Percentiles rank a stretch among this genome's conserved stretches.
Conservation (phyloP, 2,329 filamentous ascomycete species). For the Xylariaceae sp. region DNA sequence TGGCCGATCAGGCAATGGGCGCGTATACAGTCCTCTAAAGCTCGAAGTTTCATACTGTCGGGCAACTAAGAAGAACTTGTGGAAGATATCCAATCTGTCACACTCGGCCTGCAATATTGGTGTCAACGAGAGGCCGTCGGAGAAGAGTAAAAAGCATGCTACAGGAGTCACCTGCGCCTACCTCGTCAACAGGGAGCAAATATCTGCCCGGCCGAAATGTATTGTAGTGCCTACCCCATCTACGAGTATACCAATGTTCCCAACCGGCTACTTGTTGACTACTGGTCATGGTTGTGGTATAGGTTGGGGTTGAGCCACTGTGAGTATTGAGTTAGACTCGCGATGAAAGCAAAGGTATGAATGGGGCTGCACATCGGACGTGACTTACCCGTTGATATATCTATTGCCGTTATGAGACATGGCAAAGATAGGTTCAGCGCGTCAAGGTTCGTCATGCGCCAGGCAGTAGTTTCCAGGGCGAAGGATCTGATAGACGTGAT, state of each 20-base stretch:
- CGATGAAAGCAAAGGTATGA: not conserved
- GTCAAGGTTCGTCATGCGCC: conserved; percentile 11
- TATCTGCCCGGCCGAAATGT: conserved; percentile 72
- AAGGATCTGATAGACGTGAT: conserved; percentile 3
- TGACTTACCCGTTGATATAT: conserved; percentile 19
- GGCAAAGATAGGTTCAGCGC: conserved; percentile 9
- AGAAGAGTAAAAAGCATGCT: too few relatives aligned
- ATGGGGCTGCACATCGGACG: not conserved
- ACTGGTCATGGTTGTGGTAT: conserved; percentile 6
- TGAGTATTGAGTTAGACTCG: not conserved
- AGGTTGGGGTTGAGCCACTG: conserved; percentile 15
- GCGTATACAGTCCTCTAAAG: conserved; percentile 39
- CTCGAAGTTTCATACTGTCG: conserved; percentile 50
- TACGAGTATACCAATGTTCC: conserved; percentile 56
- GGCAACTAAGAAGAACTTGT: conserved; percentile 74
- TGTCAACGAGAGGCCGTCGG: conserved; percentile 13
- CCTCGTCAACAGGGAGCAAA: conserved; percentile 78
- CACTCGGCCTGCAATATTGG: conserved; percentile 63
- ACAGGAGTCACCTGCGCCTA: conserved; percentile 45
- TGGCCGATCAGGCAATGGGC: conserved; percentile 45
- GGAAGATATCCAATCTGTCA: conserved; percentile 81
- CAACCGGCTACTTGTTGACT: conserved; percentile 5
- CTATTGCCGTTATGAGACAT: conserved; percentile 24
- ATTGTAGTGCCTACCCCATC: conserved; percentile 62
- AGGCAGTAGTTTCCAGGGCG: not conserved